Base-by-base conservation (phyloP, 2,329 filamentous ascomycete species). In the Epichloe amarillans region DNA sequence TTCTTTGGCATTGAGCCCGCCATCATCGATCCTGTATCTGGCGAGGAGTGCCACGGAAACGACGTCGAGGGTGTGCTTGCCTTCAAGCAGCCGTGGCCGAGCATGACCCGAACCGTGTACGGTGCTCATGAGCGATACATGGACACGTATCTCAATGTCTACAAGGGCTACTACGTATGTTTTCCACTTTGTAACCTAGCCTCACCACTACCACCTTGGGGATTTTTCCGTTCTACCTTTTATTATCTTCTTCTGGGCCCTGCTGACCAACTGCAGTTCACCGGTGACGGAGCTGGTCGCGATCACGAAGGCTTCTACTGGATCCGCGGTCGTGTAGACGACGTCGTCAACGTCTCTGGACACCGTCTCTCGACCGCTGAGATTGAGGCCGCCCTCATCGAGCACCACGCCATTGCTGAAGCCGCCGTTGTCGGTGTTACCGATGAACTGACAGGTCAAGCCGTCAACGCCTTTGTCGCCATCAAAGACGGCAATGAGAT, bases 241-340 rank as follows among this genome's bases (percentile, higher is more conserved):
- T n/a, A 3, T 47, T 1, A 11, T 15, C 8, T n/a, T 38, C n/a
- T 17, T 35, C 43, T 14, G 10, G 8, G 21, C 23, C 17, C 12
- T 14, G 23, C 46, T 47, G 36, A 40, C 21, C 12, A 38, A 41
- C 6, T 36, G 11, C 58, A 88, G 83, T 94, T 93, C 72, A 93
- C 88, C 15, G 88, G 88, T 52, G 93, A 98, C 65, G 93, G 93
- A 64, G 93, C 93, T 51, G 93, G 87, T 53, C 87, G 93, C 64
- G 93, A 98, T 67, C 86, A 95, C 70, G 93, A 98, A 62, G 93
- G 93, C 52, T 98, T 96, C 76, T 98, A 97, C 81, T 98, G 93
- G 93, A 98, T 98, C 67, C 88, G 93, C 55, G 93, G 93, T 57
- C 89, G 93, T 69, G 93, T 98, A 49, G 93, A 98, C 65, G 93